A percentile compares a stretch with the other conserved stretches of the same genome.
These are phyloP conservation scores for Macrolepiota albuminosa DNA, from an alignment of 768 basidiomycete genomes.

Conservation along the genomic window DNA sequence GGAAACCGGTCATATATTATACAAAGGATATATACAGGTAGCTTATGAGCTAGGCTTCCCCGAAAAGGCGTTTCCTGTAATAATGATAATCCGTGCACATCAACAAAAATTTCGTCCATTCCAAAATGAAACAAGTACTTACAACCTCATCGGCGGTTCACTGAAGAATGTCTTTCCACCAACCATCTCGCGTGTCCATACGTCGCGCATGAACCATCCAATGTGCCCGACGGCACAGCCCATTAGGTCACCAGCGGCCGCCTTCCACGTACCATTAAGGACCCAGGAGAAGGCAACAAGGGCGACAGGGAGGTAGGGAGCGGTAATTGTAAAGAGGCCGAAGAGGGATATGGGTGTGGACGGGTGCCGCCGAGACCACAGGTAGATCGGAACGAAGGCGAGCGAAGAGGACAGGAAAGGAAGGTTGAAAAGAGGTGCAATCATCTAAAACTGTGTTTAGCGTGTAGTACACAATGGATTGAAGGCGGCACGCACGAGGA, in stretches of 20 bases:
- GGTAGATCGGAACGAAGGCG: constrained; percentile 93
- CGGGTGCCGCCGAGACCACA: constrained; percentile 95
- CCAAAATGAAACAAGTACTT: constrained; percentile 27
- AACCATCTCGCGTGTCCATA: constrained; percentile 84
- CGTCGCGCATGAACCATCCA: constrained; percentile 81
- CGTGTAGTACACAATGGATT: not conserved
- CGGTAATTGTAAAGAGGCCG: constrained; percentile 90
- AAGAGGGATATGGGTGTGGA: constrained; percentile 95
- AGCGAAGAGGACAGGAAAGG: constrained; percentile 92
- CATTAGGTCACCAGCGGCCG: constrained; percentile 74
- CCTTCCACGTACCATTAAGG: constrained; percentile 78
- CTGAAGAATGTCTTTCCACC: constrained; percentile 70
- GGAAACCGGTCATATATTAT: constrained; percentile 2
- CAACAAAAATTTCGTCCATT: not conserved
- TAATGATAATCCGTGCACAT: constrained; percentile 1
- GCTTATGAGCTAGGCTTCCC: constrained; percentile 33
- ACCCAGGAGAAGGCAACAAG: constrained; percentile 87
- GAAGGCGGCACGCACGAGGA: constrained; percentile 57
- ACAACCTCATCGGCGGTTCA: constrained; percentile 69
- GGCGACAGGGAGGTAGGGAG: constrained; percentile 91
- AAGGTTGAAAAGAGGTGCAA: constrained; percentile 86
- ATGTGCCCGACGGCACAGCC: constrained; percentile 87
- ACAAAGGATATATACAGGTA: constrained; percentile 1
- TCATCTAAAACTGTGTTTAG: constrained; percentile 36
- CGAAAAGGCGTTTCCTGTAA: constrained; percentile 61